These are phyloP conservation scores for Termitomyces sp. DNA, from an alignment of 768 basidiomycete species.

Conservation along the genomic window DNA sequence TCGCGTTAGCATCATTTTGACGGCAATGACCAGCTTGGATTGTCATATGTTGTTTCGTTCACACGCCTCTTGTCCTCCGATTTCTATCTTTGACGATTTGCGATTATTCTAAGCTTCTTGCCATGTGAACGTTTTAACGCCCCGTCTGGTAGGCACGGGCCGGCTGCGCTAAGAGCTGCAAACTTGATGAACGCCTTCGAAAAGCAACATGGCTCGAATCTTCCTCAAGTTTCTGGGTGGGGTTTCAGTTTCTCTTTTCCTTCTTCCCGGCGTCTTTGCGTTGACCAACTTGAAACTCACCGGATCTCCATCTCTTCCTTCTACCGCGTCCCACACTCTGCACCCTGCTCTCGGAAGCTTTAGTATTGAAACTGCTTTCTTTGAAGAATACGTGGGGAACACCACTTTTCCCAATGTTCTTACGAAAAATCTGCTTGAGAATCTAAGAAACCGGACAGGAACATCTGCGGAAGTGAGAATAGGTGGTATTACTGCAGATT, in stretches of 20 bases:
- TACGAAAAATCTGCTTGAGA: constrained; percentile 38
- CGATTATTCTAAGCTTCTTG: not conserved
- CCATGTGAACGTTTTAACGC: not conserved
- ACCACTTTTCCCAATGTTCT: constrained; percentile 34
- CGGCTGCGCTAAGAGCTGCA: not conserved
- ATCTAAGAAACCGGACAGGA: constrained; percentile 38
- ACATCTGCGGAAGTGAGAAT: constrained; percentile 42
- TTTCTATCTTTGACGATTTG: not conserved
- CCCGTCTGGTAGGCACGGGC: not conserved
- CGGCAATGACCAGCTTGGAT: not conserved
- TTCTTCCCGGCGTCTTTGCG: constrained; percentile 4
- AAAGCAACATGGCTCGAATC: not conserved
- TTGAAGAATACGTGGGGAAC: constrained; percentile 46
- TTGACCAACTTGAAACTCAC: constrained; percentile 23
- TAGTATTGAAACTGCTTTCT: constrained; percentile 51
- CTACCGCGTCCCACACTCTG: constrained; percentile 35
- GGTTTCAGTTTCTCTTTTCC: not conserved
- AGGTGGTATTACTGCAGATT: constrained; percentile 51
- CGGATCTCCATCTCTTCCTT: constrained; percentile 37
- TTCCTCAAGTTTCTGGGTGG: not conserved
- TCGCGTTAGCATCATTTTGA: not conserved
- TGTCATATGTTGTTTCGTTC: not conserved
- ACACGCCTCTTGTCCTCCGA: not conserved
- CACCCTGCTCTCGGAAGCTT: constrained; percentile 44
- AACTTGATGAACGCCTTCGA: not conserved